Evolutionary conservation across 2,329 filamentous ascomycete species (phyloP).

Genomic region (Nigrograna mackinnonii): DNA sequence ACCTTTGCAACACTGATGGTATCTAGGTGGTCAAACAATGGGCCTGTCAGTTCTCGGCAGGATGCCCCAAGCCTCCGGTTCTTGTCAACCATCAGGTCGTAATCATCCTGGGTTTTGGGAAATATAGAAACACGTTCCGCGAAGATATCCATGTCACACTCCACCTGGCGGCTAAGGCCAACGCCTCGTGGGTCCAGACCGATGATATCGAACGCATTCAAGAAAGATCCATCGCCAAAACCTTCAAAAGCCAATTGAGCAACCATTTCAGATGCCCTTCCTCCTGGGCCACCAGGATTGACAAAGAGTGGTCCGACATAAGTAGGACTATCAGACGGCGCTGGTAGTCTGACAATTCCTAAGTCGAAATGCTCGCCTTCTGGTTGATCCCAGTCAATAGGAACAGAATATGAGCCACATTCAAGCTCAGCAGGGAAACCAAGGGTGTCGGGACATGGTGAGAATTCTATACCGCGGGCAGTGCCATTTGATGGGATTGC

Average conservation of each 20-base stretch:
- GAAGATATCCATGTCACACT: slow-evolving; percentile 43
- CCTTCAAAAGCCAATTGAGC: slow-evolving; percentile 10
- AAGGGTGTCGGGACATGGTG: slow-evolving; percentile 6
- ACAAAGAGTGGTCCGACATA: slow-evolving; percentile 43
- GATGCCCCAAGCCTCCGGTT: slow-evolving; percentile 45
- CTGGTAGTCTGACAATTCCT: slow-evolving; percentile 24
- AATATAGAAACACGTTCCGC: slow-evolving; percentile 42
- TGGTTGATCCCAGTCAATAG: slow-evolving; percentile 36
- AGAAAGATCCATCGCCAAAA: neutral
- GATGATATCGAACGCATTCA: slow-evolving; percentile 46
- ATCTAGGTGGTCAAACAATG: slow-evolving; percentile 47
- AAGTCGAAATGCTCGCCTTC: slow-evolving; percentile 29
- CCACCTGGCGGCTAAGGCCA: slow-evolving; percentile 44
- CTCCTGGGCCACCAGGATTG: slow-evolving; percentile 49
- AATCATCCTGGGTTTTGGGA: slow-evolving; percentile 43
- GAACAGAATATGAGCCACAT: slow-evolving; percentile 27
- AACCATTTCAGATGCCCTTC: slow-evolving; percentile 26
- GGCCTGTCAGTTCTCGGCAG: slow-evolving; percentile 45
- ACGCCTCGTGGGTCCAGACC: slow-evolving; percentile 50
- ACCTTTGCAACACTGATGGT: slow-evolving; percentile 27
- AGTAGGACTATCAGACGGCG: slow-evolving; percentile 12
- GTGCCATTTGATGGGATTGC: too few species aligned
- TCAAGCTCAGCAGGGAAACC: slow-evolving; percentile 9
- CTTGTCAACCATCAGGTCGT: slow-evolving; percentile 40
- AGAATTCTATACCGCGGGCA: slow-evolving; percentile 6